phyloP scores from a whole-genome alignment of 225 moss, liverwort and hornwort genomes.

The Asterella californica region DNA sequence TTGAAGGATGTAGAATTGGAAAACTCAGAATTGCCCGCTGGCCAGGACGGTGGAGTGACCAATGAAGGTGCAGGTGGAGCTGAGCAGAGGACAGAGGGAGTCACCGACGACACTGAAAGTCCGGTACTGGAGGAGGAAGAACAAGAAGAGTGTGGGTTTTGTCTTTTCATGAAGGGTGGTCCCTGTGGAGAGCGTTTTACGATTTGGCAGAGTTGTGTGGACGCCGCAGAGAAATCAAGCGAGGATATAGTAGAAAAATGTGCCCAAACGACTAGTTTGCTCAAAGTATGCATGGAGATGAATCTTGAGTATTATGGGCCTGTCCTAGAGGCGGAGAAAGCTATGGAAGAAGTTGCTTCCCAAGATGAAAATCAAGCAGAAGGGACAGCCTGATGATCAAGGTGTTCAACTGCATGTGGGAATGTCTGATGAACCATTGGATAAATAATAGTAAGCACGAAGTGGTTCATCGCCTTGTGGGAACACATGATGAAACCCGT shows the following conservation, averaged over 20 bases:
- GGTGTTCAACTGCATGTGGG: no score
- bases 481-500: no score
- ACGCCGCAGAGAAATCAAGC: conserved; percentile 67
- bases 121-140: conserved; percentile 46
- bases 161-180: conserved; percentile 86
- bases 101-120: background rate
- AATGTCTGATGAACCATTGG: no score
- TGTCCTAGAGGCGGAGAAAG: conserved; percentile 82
- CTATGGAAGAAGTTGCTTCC: conserved; percentile 52
- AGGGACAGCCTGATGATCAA: background rate
- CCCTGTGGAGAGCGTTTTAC: conserved; percentile 85
- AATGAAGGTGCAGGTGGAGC: background rate
- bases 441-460: no score
- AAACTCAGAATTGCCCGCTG: background rate
- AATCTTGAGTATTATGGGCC: conserved; percentile 89
- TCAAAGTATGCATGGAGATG: conserved; percentile 90
- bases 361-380: conserved; percentile 16
- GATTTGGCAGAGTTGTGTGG: conserved; percentile 89
- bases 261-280: conserved; percentile 63
- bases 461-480: no score
- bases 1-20: conserved; percentile 2
- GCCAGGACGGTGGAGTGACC: background rate
- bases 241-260: conserved; percentile 82
- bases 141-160: conserved; percentile 89
- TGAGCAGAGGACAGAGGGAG: conserved; percentile 3